A percentile compares a stretch with the other conserved stretches of the same genome.
phyloP scores from a whole-genome alignment of 108 stramenopile species.

The Nitzschia sp. region DNA sequence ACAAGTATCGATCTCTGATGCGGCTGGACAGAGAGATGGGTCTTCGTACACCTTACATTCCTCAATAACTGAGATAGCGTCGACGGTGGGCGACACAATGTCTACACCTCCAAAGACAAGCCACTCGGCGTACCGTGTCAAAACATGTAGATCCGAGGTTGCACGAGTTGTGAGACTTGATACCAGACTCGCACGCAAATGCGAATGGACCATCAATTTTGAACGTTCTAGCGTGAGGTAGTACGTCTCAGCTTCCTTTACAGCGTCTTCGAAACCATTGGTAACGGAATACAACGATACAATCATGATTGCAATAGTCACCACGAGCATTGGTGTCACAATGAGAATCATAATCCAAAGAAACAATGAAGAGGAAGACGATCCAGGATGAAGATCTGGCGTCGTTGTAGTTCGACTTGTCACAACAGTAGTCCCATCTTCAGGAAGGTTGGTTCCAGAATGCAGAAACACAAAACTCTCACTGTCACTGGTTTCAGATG shows the following conservation, averaged over 20 bases:
- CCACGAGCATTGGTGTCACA: constrained; percentile 36
- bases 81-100: constrained; percentile 12
- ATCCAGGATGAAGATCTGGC: background rate
- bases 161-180: constrained; percentile 18
- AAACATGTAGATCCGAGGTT: constrained; percentile 33
- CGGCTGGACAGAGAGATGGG: constrained; percentile 1
- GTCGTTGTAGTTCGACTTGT: background rate
- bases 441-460: constrained; percentile 7
- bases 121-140: constrained; percentile 44
- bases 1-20: constrained; percentile 23
- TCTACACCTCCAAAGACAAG: constrained; percentile 43
- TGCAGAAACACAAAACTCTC: background rate
- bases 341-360: constrained; percentile 45
- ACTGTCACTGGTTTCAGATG: background rate
- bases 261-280: constrained; percentile 7
- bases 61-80: constrained; percentile 26
- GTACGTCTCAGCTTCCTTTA: constrained; percentile 23
- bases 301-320: constrained; percentile 29
- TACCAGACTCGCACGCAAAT: constrained; percentile 28
- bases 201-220: constrained; percentile 11
- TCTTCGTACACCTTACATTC: constrained; percentile 33
- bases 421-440: background rate
- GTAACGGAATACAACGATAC: constrained; percentile 22
- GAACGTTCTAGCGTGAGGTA: constrained; percentile 18
- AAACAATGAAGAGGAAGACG: constrained; percentile 41